A percentile compares a stretch with the other conserved stretches of the same genome.
Conservation (phyloP, 2,329 filamentous ascomycete species). For the Colletotrichum gloeosporioides region DNA sequence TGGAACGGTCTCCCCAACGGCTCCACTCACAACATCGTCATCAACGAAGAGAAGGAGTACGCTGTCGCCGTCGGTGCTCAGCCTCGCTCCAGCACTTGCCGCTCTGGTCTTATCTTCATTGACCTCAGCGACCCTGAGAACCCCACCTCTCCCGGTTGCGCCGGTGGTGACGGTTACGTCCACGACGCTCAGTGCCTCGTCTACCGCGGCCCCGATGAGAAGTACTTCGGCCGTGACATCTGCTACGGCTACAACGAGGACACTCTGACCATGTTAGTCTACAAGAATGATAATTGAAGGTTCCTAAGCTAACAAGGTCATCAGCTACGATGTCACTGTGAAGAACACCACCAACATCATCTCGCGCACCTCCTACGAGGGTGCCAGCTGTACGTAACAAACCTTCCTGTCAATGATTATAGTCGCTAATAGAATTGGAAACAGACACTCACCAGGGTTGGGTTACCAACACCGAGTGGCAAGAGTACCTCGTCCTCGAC, state of each 20-base stretch:
- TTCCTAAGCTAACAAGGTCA: background rate
- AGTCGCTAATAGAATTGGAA: background rate
- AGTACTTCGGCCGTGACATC: constrained; percentile 50
- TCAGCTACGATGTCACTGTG: constrained; percentile 56
- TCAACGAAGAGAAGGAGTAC: constrained; percentile 50
- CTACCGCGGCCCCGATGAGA: constrained; percentile 52
- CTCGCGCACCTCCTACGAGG: constrained; percentile 57
- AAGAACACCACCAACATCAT: constrained; percentile 51
- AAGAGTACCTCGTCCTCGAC: constrained; percentile 42
- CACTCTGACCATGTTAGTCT: constrained; percentile 45
- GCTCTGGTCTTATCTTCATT: constrained; percentile 57
- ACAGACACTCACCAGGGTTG: constrained; percentile 62
- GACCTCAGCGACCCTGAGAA: constrained; percentile 56
- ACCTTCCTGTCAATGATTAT: background rate
- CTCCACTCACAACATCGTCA: constrained; percentile 52
- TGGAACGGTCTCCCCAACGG: constrained; percentile 36
- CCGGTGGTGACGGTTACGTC: constrained; percentile 52
- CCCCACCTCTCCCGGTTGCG: constrained; percentile 51
- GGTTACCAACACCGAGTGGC: constrained; percentile 47
- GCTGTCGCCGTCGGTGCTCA: constrained; percentile 46
- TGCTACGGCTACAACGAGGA: constrained; percentile 60
- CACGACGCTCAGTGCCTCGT: constrained; percentile 57
- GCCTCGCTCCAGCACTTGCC: constrained; percentile 44
- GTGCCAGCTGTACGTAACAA: constrained; percentile 35
- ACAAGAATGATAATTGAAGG: background rate